Evolutionary conservation across 2,329 filamentous ascomycete species (phyloP), one percentile per base, ranked within the genome.

Genomic region (Botrytis medusae): DNA sequence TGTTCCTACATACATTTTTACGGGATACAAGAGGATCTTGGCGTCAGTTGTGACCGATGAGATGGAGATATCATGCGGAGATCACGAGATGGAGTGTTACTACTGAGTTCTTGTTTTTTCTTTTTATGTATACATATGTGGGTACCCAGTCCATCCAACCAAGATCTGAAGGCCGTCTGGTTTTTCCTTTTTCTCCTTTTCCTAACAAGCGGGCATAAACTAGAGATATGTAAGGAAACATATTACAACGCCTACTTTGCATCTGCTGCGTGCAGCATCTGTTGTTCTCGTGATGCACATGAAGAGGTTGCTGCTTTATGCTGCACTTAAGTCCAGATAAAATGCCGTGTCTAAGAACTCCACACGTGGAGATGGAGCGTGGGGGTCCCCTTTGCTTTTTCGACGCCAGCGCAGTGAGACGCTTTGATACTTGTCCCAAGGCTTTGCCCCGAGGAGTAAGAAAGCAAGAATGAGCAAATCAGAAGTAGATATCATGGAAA

Each of bases 181-280:
- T 51, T 25, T 44, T 42, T 32, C 14, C 22, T n/a, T 37, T 42
- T 44, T 32, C 37, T 69, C 14, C 9, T 25, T 32, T 59, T 57
- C 51, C 8, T 32, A 44, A 22, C 22, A 44, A 42, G 25, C n/a
- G 22, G 29, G 14, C n/a, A n/a, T 37, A 32, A n/a, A 44, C 37
- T 32, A 44, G 37, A 65, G 48, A 64, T 20, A 64, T 51, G 40
- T 32, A 46, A 71, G 57, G 69, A 22, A 65, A 51, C n/a, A 71
- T 40, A 32, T 48, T 25, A 65, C 59, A 64, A 29, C 46, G 37
- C 34, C 69, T 64, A 34, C 18, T 32, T 65, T 37, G 32, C 64
- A 54, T 46, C 48, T 72, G 70, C 40, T 68, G 51, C 25, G n/a
- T 69, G 71, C 71, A 72, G 71, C 51, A 72, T 72, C 71, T 72